phyloP scores from a whole-genome alignment of 2,329 filamentous ascomycete species.

The Phoma sp. region DNA sequence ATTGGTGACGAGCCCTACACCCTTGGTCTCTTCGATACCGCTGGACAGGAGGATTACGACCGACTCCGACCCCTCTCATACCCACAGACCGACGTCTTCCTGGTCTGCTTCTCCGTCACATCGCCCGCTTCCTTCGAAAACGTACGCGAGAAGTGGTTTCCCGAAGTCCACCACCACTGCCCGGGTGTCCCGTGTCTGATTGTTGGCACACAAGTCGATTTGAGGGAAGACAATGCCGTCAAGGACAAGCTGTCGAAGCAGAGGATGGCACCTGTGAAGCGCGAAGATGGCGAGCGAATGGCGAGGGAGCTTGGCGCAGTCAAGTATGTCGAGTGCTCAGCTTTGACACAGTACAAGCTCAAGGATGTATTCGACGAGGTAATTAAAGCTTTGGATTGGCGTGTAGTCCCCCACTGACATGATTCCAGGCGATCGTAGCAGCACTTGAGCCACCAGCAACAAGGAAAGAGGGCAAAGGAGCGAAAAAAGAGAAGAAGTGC shows the following conservation, averaged over 20 bases:
- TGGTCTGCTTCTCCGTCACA: conserved; percentile 98
- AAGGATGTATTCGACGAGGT: conserved; percentile 99
- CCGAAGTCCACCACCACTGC: conserved; percentile 98
- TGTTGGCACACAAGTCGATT: conserved; percentile 95
- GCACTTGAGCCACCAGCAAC: conserved; percentile 85
- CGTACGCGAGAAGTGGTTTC: conserved; percentile 98
- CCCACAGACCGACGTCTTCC: conserved; percentile 97
- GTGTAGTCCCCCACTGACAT: conserved; percentile 14
- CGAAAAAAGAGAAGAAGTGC: conserved; percentile 47
- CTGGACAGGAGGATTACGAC: conserved; percentile 99
- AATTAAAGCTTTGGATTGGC: conserved; percentile 38
- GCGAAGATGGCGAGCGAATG: conserved; percentile 94
- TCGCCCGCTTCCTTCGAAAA: conserved; percentile 98
- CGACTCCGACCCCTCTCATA: conserved; percentile 95
- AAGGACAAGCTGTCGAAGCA: conserved; percentile 92
- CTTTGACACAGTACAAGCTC: conserved; percentile 95
- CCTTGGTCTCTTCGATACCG: conserved; percentile 95
- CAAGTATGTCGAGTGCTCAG: conserved; percentile 99
- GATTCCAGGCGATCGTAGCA: conserved; percentile 83
- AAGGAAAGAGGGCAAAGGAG: conserved; percentile 58
- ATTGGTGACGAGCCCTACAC: conserved; percentile 99
- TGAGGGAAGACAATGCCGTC: conserved; percentile 86
- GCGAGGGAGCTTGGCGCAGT: conserved; percentile 96
- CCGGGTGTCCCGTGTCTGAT: conserved; percentile 97
- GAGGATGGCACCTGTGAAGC: conserved; percentile 91